Evolutionary conservation across 2,329 filamentous ascomycete genomes (phyloP).

Genomic region (Pseudogymnoascus sp.): DNA sequence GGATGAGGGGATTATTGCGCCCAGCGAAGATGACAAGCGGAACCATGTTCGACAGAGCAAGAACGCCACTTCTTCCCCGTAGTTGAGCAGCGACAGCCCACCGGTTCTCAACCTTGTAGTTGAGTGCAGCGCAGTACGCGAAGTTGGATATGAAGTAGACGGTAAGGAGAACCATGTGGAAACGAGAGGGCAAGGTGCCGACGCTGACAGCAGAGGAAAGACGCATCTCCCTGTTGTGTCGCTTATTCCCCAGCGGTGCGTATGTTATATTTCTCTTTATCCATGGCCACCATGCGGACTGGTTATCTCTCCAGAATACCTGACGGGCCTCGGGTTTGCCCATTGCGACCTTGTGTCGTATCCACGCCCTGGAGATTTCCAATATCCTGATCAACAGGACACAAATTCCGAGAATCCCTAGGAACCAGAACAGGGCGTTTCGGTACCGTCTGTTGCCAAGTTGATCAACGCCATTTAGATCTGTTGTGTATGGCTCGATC

Average conservation of each 20-base stretch:
- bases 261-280: conserved; percentile 58
- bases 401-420: conserved; percentile 48
- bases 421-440: conserved; percentile 52
- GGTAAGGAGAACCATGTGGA: conserved; percentile 52
- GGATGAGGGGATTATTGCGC: conserved; percentile 88
- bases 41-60: conserved; percentile 85
- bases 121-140: conserved; percentile 53
- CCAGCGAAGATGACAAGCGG: conserved; percentile 82
- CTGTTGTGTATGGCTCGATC: conserved; percentile 48
- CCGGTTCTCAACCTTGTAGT: conserved; percentile 51
- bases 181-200: conserved; percentile 57
- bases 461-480: conserved; percentile 55
- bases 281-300: conserved; percentile 53
- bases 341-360: conserved; percentile 56
- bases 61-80: conserved; percentile 74
- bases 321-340: conserved; percentile 44
- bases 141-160: conserved; percentile 55
- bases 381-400: conserved; percentile 47
- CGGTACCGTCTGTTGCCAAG: conserved; percentile 49
- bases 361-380: conserved; percentile 48
- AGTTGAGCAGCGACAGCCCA: conserved; percentile 71
- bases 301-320: conserved; percentile 50
- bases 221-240: conserved; percentile 61
- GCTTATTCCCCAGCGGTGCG: conserved; percentile 56
- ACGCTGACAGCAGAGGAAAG: conserved; percentile 53